phyloP scores from a whole-genome alignment of 2,329 filamentous ascomycete species.

The Alternaria triticimaculans region DNA sequence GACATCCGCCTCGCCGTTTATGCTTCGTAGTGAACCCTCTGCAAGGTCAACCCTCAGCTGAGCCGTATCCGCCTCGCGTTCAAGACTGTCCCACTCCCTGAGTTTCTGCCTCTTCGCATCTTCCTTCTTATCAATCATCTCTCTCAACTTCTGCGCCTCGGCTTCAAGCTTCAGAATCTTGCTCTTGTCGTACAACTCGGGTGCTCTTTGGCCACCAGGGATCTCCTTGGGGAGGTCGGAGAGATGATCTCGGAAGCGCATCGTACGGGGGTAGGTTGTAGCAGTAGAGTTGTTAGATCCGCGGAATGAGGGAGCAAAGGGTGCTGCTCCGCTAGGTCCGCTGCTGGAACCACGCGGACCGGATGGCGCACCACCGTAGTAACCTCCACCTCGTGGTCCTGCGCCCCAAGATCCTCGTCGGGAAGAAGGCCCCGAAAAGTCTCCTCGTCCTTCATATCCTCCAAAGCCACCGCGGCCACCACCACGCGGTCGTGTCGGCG shows the following conservation, averaged over 20 bases:
- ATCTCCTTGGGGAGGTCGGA: slow-evolving; percentile 53
- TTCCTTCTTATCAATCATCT: slow-evolving; percentile 56
- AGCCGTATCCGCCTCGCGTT: slow-evolving; percentile 54
- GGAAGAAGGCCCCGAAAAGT: slow-evolving; percentile 41
- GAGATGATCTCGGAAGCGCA: slow-evolving; percentile 54
- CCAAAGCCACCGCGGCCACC: slow-evolving; percentile 51
- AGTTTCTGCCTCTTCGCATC: slow-evolving; percentile 51
- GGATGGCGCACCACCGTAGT: slow-evolving; percentile 40
- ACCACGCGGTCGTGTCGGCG: slow-evolving; percentile 50
- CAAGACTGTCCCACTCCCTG: slow-evolving; percentile 55
- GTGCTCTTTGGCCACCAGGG: slow-evolving; percentile 53
- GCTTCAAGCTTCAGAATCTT: slow-evolving; percentile 56
- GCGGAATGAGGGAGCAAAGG: slow-evolving; percentile 49
- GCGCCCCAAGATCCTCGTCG: slow-evolving; percentile 47
- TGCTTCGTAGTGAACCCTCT: slow-evolving; percentile 52
- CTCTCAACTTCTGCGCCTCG: slow-evolving; percentile 54
- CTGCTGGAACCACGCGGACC: slow-evolving; percentile 42
- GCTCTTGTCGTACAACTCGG: slow-evolving; percentile 52
- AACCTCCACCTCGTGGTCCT: slow-evolving; percentile 40
- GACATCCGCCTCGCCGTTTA: slow-evolving; percentile 50
- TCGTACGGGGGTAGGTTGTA: slow-evolving; percentile 56
- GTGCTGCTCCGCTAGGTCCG: slow-evolving; percentile 34
- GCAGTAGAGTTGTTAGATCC: slow-evolving; percentile 52
- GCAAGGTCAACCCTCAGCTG: slow-evolving; percentile 55
- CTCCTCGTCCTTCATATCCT: slow-evolving; percentile 44